phyloP scores from a whole-genome alignment of 352 stramenopile genomes.

The Hyphochytrium catenoides region DNA sequence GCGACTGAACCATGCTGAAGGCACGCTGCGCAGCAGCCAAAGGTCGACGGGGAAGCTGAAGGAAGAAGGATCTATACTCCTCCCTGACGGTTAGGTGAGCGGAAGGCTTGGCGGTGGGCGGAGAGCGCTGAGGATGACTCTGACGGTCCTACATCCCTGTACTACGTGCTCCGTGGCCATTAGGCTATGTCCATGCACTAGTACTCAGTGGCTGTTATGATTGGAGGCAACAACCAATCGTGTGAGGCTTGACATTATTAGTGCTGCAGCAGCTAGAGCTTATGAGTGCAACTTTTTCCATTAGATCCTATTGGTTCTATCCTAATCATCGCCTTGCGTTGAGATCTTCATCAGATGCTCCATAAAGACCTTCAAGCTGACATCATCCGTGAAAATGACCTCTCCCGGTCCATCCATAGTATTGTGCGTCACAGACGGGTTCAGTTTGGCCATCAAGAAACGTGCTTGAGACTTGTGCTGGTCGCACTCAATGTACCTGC shows the following conservation, averaged over 20 bases:
- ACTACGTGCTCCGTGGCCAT: conserved; percentile 8
- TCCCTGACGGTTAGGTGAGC: too few species aligned
- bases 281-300: conserved; percentile 1
- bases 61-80: too few species aligned
- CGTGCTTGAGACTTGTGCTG: conserved; percentile 97
- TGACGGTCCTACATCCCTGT: too few species aligned
- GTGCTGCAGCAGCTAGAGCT: neutral
- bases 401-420: conserved; percentile 75
- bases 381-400: conserved; percentile 97
- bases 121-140: too few species aligned
- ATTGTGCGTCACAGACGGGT: conserved; percentile 92
- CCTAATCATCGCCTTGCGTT: conserved; percentile 3
- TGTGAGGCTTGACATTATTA: conserved; percentile 1
- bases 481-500: conserved; percentile 98
- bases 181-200: conserved; percentile 7
- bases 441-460: conserved; percentile 99
- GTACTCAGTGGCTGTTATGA: conserved; percentile 60
- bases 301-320: conserved; percentile 1
- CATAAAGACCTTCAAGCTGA: conserved; percentile 99
- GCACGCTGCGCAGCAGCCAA: too few species aligned
- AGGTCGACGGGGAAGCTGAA: too few species aligned
- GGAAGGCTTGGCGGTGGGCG: too few species aligned
- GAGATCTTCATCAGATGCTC: conserved; percentile 88
- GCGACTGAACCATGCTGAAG: too few species aligned
- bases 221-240: neutral